Evolutionary conservation across 129 eudicot genomes (phyloP), one percentile per base, ranked within the genome.

Genomic region (Chrysanthemum seticuspe): DNA sequence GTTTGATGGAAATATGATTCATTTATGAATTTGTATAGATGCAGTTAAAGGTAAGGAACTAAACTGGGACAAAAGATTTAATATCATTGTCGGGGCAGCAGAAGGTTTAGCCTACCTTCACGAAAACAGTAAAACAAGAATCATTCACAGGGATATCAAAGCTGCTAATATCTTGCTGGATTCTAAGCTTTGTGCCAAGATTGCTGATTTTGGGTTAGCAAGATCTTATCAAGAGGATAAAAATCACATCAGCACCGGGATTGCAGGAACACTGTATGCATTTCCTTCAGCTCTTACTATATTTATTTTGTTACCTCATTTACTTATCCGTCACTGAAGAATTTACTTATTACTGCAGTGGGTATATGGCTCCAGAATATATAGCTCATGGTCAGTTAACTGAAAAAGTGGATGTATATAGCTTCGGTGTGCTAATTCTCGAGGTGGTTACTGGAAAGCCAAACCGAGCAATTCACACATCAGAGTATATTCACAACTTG

Each of bases 151-250:
- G 70, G 92, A 89, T 67, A 89, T 89, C 59, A 89, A 86, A 73
- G 88, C 95, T 34, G 85, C 90, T 74, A 89, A 92, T 44, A 89
- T 92, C 68, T 82, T 89, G 72, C 67, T 89, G 81, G 98, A 92
- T 70, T 82, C 95, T 2, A 87, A 84, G 59, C 80, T 89, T 50
- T 78, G 82, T 13, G 95, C 96, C 13, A 92, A 89, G 79, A 87
- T 92, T 71, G 88, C 96, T 54, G 98, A 92, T 84, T 92, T 89
- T 60, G 97, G 97, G 25, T 67, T 91, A 74, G 98, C 96, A 29
- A 85, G 94, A 65, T 81, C 94, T 47, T 92, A 86, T 74, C 87
- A 89, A 85, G 89, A 79, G 77, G 96, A 92, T 71, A 81, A 89
- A 78, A 89, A 91, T 68, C 96, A 89, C 63, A 92, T 87, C 63